These are phyloP conservation scores for Pseudogymnoascus verrucosus DNA, from an alignment of 2,329 filamentous ascomycete genomes.

Conservation along the genomic window DNA sequence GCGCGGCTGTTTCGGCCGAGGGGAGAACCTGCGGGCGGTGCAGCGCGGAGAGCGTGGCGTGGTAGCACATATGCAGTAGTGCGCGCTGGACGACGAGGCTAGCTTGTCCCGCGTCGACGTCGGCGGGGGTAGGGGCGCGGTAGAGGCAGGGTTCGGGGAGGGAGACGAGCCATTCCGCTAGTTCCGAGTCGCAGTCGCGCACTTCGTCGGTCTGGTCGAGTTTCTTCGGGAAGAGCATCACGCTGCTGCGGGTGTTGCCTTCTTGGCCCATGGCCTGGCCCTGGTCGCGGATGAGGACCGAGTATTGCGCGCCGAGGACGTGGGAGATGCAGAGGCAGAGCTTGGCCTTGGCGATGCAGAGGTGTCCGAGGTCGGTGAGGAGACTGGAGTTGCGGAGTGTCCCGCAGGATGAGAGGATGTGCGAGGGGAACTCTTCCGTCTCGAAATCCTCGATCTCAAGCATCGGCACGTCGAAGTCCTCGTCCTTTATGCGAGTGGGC, in stretches of 20 bases:
- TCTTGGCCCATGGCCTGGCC: constrained; percentile 70
- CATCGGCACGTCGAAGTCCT: constrained; percentile 92
- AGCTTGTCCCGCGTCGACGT: constrained; percentile 50
- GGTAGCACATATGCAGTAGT: constrained; percentile 89
- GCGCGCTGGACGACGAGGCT: constrained; percentile 64
- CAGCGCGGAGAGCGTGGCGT: constrained; percentile 82
- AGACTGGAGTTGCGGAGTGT: constrained; percentile 62
- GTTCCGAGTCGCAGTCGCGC: constrained; percentile 66
- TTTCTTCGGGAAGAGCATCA: constrained; percentile 90
- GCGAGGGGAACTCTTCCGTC: constrained; percentile 57
- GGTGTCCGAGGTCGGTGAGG: constrained; percentile 70
- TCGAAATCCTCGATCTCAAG: constrained; percentile 79
- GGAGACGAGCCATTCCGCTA: constrained; percentile 67
- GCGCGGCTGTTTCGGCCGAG: constrained; percentile 48
- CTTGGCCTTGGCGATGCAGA: constrained; percentile 89
- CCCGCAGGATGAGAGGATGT: constrained; percentile 62
- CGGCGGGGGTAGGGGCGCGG: constrained; percentile 43
- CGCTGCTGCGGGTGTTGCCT: constrained; percentile 58
- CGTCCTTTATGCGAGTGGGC: constrained; percentile 84
- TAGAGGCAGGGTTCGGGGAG: constrained; percentile 68
- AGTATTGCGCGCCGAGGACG: constrained; percentile 86
- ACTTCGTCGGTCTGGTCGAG: constrained; percentile 73
- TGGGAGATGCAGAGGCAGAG: constrained; percentile 83
- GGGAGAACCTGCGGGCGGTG: constrained; percentile 88
- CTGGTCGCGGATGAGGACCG: constrained; percentile 77